Evolutionary conservation across 805 yeast genomes (phyloP).

Genomic region (Kodamaea restingae): DNA sequence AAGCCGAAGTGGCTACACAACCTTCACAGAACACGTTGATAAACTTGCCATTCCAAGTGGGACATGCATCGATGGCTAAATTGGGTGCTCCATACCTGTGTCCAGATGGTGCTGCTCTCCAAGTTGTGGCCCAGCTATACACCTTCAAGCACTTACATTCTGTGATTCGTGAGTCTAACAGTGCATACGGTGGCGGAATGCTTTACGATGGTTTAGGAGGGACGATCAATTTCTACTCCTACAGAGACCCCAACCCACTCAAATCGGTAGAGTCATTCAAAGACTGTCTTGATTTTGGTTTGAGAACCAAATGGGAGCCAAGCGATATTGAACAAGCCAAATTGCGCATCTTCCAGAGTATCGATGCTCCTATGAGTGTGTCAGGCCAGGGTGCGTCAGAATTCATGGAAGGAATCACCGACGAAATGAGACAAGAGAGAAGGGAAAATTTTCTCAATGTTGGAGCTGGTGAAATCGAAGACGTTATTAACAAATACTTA

Average conservation of each 20-base stretch:
- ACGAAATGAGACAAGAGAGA: conserved; percentile 74
- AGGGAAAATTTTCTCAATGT: conserved; percentile 73
- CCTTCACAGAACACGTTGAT: conserved; percentile 39
- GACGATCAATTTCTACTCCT: conserved; percentile 75
- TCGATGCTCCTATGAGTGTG: conserved; percentile 86
- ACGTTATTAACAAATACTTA: conserved; percentile 67
- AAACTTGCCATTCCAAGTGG: conserved; percentile 82
- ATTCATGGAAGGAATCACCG: conserved; percentile 68
- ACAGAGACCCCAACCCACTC: conserved; percentile 87
- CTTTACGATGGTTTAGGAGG: conserved; percentile 80
- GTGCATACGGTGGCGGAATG: conserved; percentile 98
- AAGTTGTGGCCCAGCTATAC: conserved; percentile 72
- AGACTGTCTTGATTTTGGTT: conserved; percentile 29
- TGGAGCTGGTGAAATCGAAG: conserved; percentile 53
- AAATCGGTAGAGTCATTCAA: conserved; percentile 61
- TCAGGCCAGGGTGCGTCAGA: conserved; percentile 67
- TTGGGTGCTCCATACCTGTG: conserved; percentile 64
- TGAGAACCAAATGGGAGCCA: conserved; percentile 46
- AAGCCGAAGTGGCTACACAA: conserved; percentile 11
- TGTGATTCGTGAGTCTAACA: conserved; percentile 91
- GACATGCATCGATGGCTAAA: conserved; percentile 68
- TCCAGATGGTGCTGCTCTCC: conserved; percentile 80
- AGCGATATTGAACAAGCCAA: conserved; percentile 85
- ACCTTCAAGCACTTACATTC: conserved; percentile 83
- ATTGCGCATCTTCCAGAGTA: conserved; percentile 80